Evolutionary conservation across 371 early-diverging fungal species (phyloP), one percentile per base, ranked within the genome.

Genomic region (Apophysomyces elegans): DNA sequence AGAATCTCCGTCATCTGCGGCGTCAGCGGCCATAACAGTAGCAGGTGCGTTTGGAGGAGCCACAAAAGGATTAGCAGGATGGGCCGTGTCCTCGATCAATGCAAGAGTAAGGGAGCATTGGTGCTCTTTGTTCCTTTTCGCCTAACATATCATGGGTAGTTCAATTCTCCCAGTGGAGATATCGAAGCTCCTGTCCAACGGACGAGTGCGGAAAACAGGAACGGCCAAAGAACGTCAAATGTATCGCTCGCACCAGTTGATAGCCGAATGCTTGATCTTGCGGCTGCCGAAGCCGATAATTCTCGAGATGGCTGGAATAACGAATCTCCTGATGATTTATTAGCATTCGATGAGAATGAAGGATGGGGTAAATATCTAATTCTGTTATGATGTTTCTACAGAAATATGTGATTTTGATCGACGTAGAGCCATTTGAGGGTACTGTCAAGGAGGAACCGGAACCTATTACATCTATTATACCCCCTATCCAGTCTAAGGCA

Each of bases 71-170:
- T 61, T 82, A 46, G 79, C 83, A 7, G 83, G 75, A 7, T 82
- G 83, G 83, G 83, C 83, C 45, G 83, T 82, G 5, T 79, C 79
- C 9, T 82, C 83, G 8, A 64, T 82, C 45, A 73, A 76, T 59
- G 74, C 81, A 21, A 63, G 79, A 43, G 81, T 81, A 77, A 69
- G 63, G 11, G 7, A 11, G 11, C 32, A 26, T 26, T 26, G 32
- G 12, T 5, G 6, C 13, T 12, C 16, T 7, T 18, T 43, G 56
- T 7, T 1, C 45, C n/a, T 57, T 8, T 43, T 32, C 4, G 14
- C 0, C 13, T 11, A 65, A 32, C 26, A n/a, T 43, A 32, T 54
- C 12, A 13, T 44, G 13, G 35, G 14, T 61, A 74, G 72, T 76
- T 79, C 58, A 61, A 65, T 35, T 68, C 78, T 4, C 77, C 83